A percentile compares a stretch with the other conserved stretches of the same genome.
Evolutionary conservation across 2,329 filamentous ascomycete genomes (phyloP).

Genomic region (Sporothrix sp.): DNA sequence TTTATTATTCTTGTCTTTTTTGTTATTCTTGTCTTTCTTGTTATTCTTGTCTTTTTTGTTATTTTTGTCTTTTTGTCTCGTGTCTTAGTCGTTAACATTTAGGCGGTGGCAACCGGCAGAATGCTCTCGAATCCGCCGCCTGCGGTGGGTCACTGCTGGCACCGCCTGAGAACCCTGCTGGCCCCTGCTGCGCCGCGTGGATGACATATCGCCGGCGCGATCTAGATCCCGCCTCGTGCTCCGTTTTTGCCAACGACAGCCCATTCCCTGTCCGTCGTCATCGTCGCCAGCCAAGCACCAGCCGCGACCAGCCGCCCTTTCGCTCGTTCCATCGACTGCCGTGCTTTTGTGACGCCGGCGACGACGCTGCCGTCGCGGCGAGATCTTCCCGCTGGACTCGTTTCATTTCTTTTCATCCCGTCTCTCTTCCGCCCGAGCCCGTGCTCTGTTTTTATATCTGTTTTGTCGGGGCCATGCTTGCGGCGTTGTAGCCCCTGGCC

Average conservation of each 20-base stretch:
- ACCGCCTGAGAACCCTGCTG: slow-evolving; percentile 10
- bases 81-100: not conserved
- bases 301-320: not conserved
- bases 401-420: not conserved
- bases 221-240: not conserved
- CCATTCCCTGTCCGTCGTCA: not conserved
- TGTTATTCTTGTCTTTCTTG: no score
- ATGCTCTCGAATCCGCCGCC: no score
- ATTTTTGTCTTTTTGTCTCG: not conserved
- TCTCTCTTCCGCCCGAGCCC: not conserved
- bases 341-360: no score
- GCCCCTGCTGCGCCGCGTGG: not conserved
- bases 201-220: slow-evolving; percentile 1
- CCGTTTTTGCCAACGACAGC: not conserved
- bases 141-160: no score
- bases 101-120: no score
- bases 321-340: not conserved
- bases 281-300: no score
- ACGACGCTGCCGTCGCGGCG: no score
- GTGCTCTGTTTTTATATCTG: not conserved
- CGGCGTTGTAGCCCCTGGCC: no score
- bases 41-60: not conserved
- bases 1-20: no score
- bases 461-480: no score
- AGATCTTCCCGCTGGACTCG: no score